phyloP scores from a whole-genome alignment of 805 yeast genomes.

The Myxozyma neotropica region DNA sequence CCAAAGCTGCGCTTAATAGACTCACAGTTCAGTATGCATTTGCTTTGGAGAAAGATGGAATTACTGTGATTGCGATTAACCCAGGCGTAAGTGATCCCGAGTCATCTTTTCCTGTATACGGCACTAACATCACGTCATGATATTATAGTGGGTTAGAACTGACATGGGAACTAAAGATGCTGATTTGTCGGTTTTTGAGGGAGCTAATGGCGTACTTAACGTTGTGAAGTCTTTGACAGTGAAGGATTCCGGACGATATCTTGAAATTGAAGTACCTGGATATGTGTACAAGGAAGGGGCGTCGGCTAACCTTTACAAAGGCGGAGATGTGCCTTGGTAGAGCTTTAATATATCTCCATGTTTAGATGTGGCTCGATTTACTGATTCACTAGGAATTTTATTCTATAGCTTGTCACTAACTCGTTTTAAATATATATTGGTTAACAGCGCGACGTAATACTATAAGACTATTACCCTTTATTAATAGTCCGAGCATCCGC shows the following conservation, averaged over 20 bases:
- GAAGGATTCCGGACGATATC: not conserved
- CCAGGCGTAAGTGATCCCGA: not conserved
- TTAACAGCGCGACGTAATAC: too few relatives aligned
- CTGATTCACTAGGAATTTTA: too few relatives aligned
- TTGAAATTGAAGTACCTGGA: not conserved
- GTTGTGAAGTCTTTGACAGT: not conserved
- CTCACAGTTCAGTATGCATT: not conserved
- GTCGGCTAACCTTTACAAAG: not conserved
- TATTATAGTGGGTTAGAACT: not conserved
- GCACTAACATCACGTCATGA: not conserved
- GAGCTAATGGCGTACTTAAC: not conserved
- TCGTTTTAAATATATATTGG: too few relatives aligned
- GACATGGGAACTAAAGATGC: slow-evolving; percentile 2
- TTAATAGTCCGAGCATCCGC: too few relatives aligned
- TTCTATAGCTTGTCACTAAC: too few relatives aligned
- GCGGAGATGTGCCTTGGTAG: too few relatives aligned
- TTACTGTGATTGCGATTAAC: not conserved
- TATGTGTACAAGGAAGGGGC: not conserved
- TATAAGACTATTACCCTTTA: too few relatives aligned
- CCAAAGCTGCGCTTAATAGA: not conserved
- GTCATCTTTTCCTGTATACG: not conserved
- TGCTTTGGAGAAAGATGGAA: not conserved
- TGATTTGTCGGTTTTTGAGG: not conserved
- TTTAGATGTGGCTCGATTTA: too few relatives aligned
- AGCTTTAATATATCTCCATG: too few relatives aligned